A percentile compares a stretch with the other conserved stretches of the same genome.
Conservation (phyloP, 2,329 filamentous ascomycete species). For the Teratosphaeria nubilosa region DNA sequence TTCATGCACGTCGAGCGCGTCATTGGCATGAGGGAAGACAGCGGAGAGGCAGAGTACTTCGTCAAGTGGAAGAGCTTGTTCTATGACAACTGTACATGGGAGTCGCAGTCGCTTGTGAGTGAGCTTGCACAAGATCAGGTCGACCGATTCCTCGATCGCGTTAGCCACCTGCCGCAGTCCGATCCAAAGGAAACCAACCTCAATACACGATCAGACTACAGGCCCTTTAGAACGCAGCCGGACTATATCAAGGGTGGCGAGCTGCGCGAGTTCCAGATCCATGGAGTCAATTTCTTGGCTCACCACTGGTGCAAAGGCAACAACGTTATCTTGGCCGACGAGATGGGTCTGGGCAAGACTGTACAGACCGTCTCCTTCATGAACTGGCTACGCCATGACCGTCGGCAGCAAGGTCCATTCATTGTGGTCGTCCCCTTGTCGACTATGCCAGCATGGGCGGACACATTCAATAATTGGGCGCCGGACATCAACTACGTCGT, state of each 20-base stretch:
- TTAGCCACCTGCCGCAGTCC: conserved; percentile 69
- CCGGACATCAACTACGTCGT: conserved; percentile 95
- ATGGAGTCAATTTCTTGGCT: conserved; percentile 86
- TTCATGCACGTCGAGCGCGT: conserved; percentile 89
- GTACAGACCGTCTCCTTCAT: conserved; percentile 96
- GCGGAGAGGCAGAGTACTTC: conserved; percentile 76
- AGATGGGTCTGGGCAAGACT: conserved; percentile 97
- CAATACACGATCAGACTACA: conserved; percentile 62
- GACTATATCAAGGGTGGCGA: conserved; percentile 75
- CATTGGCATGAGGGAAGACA: conserved; percentile 71
- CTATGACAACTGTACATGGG: conserved; percentile 95
- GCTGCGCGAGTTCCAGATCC: conserved; percentile 85
- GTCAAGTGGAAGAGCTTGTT: conserved; percentile 83
- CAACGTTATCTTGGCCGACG: conserved; percentile 94
- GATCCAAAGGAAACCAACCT: conserved; percentile 67
- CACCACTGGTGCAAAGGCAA: conserved; percentile 92
- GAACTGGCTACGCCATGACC: conserved; percentile 88
- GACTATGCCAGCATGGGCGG: conserved; percentile 95
- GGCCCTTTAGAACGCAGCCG: conserved; percentile 69
- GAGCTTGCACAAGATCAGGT: conserved; percentile 78
- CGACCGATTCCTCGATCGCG: conserved; percentile 79
- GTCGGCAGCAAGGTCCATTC: conserved; percentile 85
- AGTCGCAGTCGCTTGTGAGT: conserved; percentile 63
- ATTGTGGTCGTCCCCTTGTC: conserved; percentile 95
- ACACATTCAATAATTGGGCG: conserved; percentile 94